These are phyloP conservation scores for Globisporangium spinosum DNA, from an alignment of 352 stramenopile species.

Conservation along the genomic window DNA sequence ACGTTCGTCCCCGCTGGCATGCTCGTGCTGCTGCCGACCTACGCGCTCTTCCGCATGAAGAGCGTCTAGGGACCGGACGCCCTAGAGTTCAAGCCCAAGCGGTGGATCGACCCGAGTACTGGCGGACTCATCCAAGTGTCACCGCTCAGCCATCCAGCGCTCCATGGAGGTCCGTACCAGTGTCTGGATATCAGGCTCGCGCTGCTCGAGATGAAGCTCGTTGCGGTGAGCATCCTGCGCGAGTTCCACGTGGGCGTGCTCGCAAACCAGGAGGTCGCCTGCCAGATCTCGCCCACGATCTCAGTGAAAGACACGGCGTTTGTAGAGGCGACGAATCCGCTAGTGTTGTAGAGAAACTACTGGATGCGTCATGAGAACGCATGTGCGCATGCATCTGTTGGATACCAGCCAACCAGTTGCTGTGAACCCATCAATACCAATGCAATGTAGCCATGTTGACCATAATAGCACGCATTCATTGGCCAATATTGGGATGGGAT, in stretches of 20 bases:
- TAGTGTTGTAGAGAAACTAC: too few species aligned
- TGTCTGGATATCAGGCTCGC: conserved; percentile 48
- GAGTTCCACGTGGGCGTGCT: conserved; percentile 32
- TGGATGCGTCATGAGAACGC: too few species aligned
- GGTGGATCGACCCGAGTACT: conserved; percentile 43
- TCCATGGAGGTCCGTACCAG: conserved; percentile 34
- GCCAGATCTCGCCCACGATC: conserved; percentile 29
- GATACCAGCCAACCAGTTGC: too few species aligned
- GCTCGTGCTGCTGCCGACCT: conserved; percentile 29
- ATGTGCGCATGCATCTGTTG: too few species aligned
- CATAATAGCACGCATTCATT: too few species aligned
- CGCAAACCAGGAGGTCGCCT: conserved; percentile 12
- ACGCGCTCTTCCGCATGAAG: conserved; percentile 27
- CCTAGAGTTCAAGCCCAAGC: conserved; percentile 42
- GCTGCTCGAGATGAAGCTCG: conserved; percentile 50
- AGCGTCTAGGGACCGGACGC: conserved; percentile 42
- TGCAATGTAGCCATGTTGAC: too few species aligned
- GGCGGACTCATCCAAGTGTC: conserved; percentile 18
- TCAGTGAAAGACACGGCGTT: conserved; percentile 3
- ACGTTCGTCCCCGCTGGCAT: conserved; percentile 31
- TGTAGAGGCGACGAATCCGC: not conserved
- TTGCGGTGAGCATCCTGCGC: conserved; percentile 33
- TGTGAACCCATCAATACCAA: too few species aligned
- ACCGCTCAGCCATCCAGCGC: conserved; percentile 37
- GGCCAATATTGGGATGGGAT: too few species aligned